Percentiles rank a stretch among this genome's conserved stretches.
Conservation (phyloP, 345 rosid species). For the Populus simonii region DNA sequence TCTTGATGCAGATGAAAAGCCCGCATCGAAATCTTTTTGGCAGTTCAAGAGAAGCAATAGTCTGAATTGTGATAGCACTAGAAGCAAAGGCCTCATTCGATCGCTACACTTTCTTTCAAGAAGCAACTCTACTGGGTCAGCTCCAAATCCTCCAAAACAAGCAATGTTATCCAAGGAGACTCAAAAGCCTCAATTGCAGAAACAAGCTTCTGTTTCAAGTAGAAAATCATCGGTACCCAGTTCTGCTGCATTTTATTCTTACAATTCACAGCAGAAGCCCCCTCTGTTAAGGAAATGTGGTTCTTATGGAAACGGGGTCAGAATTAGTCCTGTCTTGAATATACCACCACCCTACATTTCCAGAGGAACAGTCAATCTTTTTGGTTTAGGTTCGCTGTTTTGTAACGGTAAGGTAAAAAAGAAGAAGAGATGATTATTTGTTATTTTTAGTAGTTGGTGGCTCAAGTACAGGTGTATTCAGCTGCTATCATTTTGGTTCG, state of each 20-base stretch:
- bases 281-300: slow-evolving; percentile 49
- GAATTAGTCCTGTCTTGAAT: slow-evolving; percentile 69
- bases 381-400: slow-evolving; percentile 68
- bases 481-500: slow-evolving; percentile 26
- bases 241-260: slow-evolving; percentile 27
- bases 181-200: slow-evolving; percentile 44
- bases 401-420: slow-evolving; percentile 66
- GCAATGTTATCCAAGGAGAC: slow-evolving; percentile 36
- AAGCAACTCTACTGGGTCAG: slow-evolving; percentile 88
- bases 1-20: slow-evolving; percentile 37
- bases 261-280: slow-evolving; percentile 37
- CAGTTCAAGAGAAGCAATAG: slow-evolving; percentile 85
- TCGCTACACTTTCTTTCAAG: slow-evolving; percentile 70
- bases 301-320: slow-evolving; percentile 50
- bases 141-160: slow-evolving; percentile 48
- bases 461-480: slow-evolving; percentile 44
- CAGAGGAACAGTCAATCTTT: slow-evolving; percentile 54
- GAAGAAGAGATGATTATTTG: slow-evolving; percentile 46
- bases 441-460: neutral
- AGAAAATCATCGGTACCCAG: slow-evolving; percentile 46
- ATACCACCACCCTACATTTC: slow-evolving; percentile 65
- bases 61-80: slow-evolving; percentile 54
- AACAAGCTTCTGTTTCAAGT: slow-evolving; percentile 44
- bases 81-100: slow-evolving; percentile 56
- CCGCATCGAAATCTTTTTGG: slow-evolving; percentile 51